phyloP scores from a whole-genome alignment of 2,329 filamentous ascomycete species.

The Talaromyces sp. region DNA sequence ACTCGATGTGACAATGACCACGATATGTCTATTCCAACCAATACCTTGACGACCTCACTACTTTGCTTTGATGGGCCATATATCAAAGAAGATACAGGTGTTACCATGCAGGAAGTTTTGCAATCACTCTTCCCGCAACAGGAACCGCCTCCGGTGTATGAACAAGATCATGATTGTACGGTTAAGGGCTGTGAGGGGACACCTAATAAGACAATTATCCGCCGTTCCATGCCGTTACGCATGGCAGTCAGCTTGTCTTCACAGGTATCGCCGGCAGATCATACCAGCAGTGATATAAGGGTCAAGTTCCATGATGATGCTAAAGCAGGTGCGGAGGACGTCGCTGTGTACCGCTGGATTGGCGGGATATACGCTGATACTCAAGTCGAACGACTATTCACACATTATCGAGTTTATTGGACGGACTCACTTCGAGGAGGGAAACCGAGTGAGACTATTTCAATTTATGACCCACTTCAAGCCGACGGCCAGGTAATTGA shows the following conservation, averaged over 20 bases:
- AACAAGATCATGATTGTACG: background rate
- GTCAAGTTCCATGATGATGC: conserved; percentile 22
- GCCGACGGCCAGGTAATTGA: conserved; percentile 31
- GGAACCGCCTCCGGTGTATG: background rate
- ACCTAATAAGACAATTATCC: conserved; percentile 31
- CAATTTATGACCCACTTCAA: conserved; percentile 33
- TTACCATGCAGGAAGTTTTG: conserved; percentile 7
- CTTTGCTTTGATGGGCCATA: background rate
- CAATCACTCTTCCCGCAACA: conserved; percentile 1
- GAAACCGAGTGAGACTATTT: background rate
- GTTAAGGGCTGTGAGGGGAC: conserved; percentile 9
- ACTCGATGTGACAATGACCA: background rate
- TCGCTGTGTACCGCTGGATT: conserved; percentile 38
- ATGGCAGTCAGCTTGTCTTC: conserved; percentile 27
- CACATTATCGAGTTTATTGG: conserved; percentile 18
- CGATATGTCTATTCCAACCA: background rate
- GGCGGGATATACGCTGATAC: conserved; percentile 36
- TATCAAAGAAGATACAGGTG: background rate
- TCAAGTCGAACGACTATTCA: background rate
- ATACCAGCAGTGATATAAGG: conserved; percentile 27
- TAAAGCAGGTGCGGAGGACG: conserved; percentile 16
- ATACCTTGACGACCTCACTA: background rate
- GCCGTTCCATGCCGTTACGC: conserved; percentile 34
- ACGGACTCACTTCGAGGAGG: conserved; percentile 15
- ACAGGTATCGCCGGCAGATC: conserved; percentile 26